These are phyloP conservation scores for Platanus orientalis DNA, from an alignment of 164 flowering plant genomes.

Conservation along the genomic window DNA sequence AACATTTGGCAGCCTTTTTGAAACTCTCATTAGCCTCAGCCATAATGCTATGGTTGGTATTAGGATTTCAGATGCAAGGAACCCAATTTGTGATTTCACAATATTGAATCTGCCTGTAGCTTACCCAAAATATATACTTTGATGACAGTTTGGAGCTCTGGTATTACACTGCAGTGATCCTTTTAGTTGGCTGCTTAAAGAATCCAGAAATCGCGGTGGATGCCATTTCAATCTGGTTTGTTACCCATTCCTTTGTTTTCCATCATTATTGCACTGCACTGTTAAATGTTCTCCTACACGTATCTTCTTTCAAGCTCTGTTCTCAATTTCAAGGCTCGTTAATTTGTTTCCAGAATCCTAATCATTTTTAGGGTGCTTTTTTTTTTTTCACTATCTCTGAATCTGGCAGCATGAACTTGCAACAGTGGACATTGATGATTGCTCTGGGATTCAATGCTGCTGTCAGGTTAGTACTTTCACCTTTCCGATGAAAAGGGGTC, in stretches of 20 bases:
- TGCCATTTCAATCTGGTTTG: conserved; percentile 30
- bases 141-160: conserved; percentile 47
- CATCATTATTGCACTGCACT: neutral
- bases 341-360: neutral
- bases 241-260: neutral
- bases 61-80: neutral
- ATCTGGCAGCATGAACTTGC: conserved; percentile 9
- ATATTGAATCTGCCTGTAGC: neutral
- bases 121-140: neutral
- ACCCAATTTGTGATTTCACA: neutral
- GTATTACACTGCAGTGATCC: conserved; percentile 31
- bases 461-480: conserved; percentile 1
- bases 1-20: conserved; percentile 31
- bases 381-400: neutral
- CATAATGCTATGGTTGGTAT: conserved; percentile 46
- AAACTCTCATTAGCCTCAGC: conserved; percentile 58
- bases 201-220: conserved; percentile 32
- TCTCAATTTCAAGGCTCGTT: neutral
- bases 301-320: neutral
- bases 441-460: conserved; percentile 2
- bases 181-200: conserved; percentile 26
- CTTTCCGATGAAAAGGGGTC: neutral
- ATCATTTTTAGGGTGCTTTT: too few species aligned
- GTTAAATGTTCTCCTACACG: neutral
- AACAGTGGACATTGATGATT: conserved; percentile 1